Evolutionary conservation across 83 land plant species (phyloP).

Genomic region (Larix sibirica): DNA sequence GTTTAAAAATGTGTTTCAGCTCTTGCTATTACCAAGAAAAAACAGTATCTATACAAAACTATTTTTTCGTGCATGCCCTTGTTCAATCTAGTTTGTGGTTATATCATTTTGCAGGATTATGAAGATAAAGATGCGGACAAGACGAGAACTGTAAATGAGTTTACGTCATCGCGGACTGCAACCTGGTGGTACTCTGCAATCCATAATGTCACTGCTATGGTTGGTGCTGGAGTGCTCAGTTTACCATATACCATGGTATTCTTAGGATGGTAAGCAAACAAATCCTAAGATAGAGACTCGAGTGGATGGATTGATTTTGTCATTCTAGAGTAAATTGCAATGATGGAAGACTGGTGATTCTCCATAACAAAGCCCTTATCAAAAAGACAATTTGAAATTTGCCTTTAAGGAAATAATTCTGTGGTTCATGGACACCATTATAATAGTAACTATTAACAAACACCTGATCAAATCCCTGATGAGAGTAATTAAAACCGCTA

Average conservation of each 20-base stretch:
- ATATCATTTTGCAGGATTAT: too few relatives aligned
- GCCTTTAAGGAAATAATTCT: neutral
- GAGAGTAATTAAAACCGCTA: too few relatives aligned
- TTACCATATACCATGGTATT: constrained; percentile 61
- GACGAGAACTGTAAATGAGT: too few relatives aligned
- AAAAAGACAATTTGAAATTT: neutral
- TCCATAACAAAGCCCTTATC: neutral
- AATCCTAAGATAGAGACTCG: neutral
- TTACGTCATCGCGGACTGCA: constrained; percentile 17
- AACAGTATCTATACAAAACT: too few relatives aligned
- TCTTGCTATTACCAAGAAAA: too few relatives aligned
- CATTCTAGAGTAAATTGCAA: neutral
- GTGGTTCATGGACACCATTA: too few relatives aligned
- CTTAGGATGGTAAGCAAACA: constrained; percentile 43
- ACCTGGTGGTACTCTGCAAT: constrained; percentile 67
- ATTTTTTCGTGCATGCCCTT: too few relatives aligned
- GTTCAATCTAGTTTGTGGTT: too few relatives aligned
- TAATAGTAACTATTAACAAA: too few relatives aligned
- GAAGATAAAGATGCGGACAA: too few relatives aligned
- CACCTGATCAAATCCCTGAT: too few relatives aligned
- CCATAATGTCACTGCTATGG: constrained; percentile 62
- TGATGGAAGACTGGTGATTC: neutral
- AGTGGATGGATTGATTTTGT: neutral
- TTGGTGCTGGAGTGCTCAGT: constrained; percentile 65
- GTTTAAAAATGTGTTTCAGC: too few relatives aligned